Percentiles rank a stretch among this genome's conserved stretches.
Conservation (phyloP, 345 rosid species). For the Excoecaria cochinchinensis region DNA sequence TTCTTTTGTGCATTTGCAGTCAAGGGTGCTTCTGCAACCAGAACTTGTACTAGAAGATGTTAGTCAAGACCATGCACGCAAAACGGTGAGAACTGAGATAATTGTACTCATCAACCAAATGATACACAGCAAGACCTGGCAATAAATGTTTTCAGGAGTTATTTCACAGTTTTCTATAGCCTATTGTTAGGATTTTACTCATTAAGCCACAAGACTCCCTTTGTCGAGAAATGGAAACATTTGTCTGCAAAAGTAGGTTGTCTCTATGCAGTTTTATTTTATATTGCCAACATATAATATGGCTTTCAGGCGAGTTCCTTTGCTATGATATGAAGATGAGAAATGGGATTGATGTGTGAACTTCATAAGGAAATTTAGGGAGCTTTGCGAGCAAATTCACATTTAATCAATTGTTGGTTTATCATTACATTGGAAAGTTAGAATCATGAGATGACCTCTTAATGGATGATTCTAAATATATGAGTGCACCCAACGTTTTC, state of each 20-base stretch:
- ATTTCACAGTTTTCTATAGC: background rate
- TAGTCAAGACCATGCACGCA: slow-evolving; percentile 92
- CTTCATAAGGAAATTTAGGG: background rate
- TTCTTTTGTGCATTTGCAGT: slow-evolving; percentile 41
- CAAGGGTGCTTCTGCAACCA: slow-evolving; percentile 82
- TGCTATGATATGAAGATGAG: background rate
- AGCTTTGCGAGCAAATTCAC: background rate
- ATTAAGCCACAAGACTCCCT: background rate
- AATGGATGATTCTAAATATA: background rate
- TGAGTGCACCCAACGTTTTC: background rate
- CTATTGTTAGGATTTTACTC: background rate
- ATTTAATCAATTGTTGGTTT: background rate
- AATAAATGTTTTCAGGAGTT: background rate
- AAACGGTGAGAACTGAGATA: slow-evolving; percentile 53
- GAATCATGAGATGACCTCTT: background rate
- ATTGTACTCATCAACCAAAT: background rate
- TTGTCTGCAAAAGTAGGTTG: background rate
- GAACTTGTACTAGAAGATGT: slow-evolving; percentile 90
- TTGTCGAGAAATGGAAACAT: background rate
- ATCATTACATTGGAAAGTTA: background rate
- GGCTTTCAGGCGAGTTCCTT: background rate
- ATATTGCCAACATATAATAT: background rate
- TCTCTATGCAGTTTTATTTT: background rate
- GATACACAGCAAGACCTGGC: background rate
- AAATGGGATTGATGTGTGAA: background rate